phyloP scores from a whole-genome alignment of 345 rosid genomes.

The Dimocarpus longan region DNA sequence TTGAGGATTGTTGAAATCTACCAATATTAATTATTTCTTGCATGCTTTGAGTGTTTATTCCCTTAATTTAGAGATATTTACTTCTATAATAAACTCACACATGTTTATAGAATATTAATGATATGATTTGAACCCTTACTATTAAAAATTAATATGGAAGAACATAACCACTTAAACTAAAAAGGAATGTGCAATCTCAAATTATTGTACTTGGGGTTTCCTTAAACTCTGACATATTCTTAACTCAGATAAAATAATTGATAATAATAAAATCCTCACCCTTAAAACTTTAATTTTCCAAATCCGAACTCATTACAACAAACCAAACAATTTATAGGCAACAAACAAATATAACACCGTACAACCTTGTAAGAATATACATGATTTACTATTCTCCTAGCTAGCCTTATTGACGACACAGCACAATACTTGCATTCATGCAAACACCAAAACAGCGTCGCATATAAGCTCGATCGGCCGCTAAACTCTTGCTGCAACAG shows the following conservation, averaged over 20 bases:
- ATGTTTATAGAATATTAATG: too few relatives aligned
- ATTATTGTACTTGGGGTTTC: too few relatives aligned
- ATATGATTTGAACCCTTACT: too few relatives aligned
- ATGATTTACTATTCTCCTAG: background rate
- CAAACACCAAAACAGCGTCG: background rate
- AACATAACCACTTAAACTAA: too few relatives aligned
- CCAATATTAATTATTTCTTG: too few relatives aligned
- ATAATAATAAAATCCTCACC: background rate
- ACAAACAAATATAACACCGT: background rate
- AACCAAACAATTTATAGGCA: background rate
- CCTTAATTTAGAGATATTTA: too few relatives aligned
- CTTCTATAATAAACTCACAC: too few relatives aligned
- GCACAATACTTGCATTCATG: background rate
- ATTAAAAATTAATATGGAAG: too few relatives aligned
- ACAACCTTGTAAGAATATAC: background rate
- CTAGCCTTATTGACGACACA: background rate
- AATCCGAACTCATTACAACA: background rate
- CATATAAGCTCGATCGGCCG: background rate
- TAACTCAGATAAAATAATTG: background rate
- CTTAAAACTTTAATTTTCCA: background rate
- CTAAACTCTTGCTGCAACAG: background rate
- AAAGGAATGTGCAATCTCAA: too few relatives aligned
- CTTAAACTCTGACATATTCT: too few relatives aligned
- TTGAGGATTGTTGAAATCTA: too few relatives aligned
- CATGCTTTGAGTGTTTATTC: too few relatives aligned